Percentiles rank a stretch among this genome's conserved stretches.
Evolutionary conservation across 208 protist species (phyloP).

Genomic region (Balamuthia mandrillaris): DNA sequence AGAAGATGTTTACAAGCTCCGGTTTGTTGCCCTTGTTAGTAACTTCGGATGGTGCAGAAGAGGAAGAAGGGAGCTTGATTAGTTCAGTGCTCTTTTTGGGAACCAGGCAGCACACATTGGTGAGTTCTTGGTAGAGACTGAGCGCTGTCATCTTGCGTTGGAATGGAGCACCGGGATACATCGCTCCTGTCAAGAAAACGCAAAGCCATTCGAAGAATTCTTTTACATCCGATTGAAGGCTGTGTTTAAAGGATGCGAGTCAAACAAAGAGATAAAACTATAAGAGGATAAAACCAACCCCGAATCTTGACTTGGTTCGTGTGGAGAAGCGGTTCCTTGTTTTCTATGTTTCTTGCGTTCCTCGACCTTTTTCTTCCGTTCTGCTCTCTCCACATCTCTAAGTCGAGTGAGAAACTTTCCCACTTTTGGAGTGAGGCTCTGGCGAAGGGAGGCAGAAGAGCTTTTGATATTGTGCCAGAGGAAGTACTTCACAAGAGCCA

Average conservation of each 20-base stretch:
- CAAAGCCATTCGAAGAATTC: constrained; percentile 3
- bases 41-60: no score
- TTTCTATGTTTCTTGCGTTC: not conserved
- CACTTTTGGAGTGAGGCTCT: not conserved
- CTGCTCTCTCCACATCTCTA: not conserved
- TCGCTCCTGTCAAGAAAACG: not conserved
- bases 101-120: not conserved
- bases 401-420: not conserved
- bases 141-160: constrained; percentile 1
- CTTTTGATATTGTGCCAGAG: not conserved
- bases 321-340: not conserved
- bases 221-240: not conserved
- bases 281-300: no score
- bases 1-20: not conserved
- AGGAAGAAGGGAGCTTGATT: not conserved
- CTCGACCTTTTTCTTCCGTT: not conserved
- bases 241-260: no score
- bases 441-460: not conserved
- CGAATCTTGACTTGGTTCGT: no score
- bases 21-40: no score
- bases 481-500: not conserved
- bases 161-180: not conserved
- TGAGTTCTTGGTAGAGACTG: not conserved
- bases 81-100: not conserved
- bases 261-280: no score